Base-by-base conservation (phyloP, 2,329 filamentous ascomycete species). In the Teratosphaeria zuluensis region DNA sequence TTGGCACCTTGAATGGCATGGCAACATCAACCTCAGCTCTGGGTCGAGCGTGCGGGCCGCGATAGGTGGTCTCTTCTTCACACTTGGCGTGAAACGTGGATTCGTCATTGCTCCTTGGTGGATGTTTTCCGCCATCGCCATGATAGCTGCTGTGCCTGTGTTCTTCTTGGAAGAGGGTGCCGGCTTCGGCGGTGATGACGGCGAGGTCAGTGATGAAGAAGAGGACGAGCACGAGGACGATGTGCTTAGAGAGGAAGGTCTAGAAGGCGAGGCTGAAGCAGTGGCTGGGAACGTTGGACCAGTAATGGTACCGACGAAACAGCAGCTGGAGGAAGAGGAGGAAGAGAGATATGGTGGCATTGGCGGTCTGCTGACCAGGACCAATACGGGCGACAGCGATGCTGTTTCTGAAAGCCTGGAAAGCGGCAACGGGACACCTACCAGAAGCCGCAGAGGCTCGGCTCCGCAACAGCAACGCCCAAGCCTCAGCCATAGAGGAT, bases 1-100 rank as follows among this genome's bases (percentile, higher is more conserved):
- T 97, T 4, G 92, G 91, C 1, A 96, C 92, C 0, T 76, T 97
- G 58, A 97, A 97, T 68, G 94, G 92, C 2, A 85, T 96, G 61
- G 92, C 90, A 0, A 96, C 92, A 0, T 88, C 87, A 58, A 84
- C 92, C 35, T 87, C 86, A 63, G 91, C 89, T 0, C 73, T 96
- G 4, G 92, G 92, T 1, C 79, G 92, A 54, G 92, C 90, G 0
- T 68, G 81, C 0, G 94, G 94, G 0, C 92, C 0, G 88, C 89
- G 0, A 72, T 87, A 35, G 81, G 85, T 0, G 92, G 92, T 0
- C 75, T 79, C 1, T 78, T 85, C 0, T 96, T 96, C 69, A 87
- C 84, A 0, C 84, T 83, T 75, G 92, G 92, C 0, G 84, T 90
- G 0, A 83, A 88, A 66, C 76, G 80, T 32, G 89, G 89, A 0